These are phyloP conservation scores for Lyophyllum semitale DNA, from an alignment of 768 basidiomycete species.

Conservation along the genomic window DNA sequence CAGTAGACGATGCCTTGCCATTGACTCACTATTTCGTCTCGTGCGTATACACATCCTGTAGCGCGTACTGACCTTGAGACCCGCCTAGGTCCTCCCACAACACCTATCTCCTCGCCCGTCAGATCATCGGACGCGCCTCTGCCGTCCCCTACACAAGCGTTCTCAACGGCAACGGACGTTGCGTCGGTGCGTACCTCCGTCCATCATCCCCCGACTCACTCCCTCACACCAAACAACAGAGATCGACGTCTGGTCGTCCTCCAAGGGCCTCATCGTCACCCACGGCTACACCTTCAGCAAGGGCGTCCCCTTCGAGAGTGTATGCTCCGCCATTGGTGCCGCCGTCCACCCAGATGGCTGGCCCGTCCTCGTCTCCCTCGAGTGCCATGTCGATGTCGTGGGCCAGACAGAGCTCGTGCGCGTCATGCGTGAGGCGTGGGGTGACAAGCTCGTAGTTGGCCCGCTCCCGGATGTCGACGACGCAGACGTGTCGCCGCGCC, in stretches of 20 bases:
- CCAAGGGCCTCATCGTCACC: conserved; percentile 55
- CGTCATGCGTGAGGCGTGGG: conserved; percentile 53
- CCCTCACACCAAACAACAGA: conserved; percentile 29
- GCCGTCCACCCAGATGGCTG: conserved; percentile 43
- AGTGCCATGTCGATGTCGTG: conserved; percentile 57
- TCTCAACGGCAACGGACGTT: conserved; percentile 49
- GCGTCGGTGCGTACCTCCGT: conserved; percentile 40
- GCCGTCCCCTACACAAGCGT: conserved; percentile 58
- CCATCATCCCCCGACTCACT: background rate
- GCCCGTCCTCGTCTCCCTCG: conserved; percentile 62
- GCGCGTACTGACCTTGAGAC: conserved; percentile 9
- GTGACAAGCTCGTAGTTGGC: conserved; percentile 47
- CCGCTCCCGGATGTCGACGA: conserved; percentile 38
- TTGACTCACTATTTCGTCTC: conserved; percentile 61
- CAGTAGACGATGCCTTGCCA: conserved; percentile 46
- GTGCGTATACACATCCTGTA: conserved; percentile 25
- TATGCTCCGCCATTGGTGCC: conserved; percentile 53
- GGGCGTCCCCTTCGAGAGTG: conserved; percentile 50
- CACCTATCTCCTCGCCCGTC: conserved; percentile 62
- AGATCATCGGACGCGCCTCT: conserved; percentile 56
- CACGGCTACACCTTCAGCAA: conserved; percentile 63
- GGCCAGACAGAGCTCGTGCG: conserved; percentile 55
- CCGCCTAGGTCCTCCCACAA: conserved; percentile 60
- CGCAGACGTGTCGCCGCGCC: conserved; percentile 40
- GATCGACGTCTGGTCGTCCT: conserved; percentile 67